A percentile compares a stretch with the other conserved stretches of the same genome.
Evolutionary conservation across 345 rosid species (phyloP).

Genomic region (Camelina neglecta): DNA sequence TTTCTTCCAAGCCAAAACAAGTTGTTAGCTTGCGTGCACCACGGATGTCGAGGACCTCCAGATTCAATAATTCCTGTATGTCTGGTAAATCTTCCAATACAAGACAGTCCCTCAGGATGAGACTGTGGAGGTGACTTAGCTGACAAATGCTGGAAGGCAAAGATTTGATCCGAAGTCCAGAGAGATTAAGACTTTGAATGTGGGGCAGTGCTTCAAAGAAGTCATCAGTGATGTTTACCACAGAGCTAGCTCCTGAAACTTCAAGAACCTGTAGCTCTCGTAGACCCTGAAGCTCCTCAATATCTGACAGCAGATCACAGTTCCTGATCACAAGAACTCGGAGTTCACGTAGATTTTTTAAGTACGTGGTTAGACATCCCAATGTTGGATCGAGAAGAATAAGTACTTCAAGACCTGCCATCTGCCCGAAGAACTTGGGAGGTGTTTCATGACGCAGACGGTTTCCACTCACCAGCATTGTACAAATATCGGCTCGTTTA

Average conservation of each 20-base stretch:
- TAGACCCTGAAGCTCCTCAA: conserved; percentile 28
- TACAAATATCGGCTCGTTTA: neutral
- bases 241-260: conserved; percentile 52
- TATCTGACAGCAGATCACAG: conserved; percentile 38
- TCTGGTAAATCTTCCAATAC: conserved; percentile 43
- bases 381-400: conserved; percentile 47
- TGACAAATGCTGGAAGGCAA: conserved; percentile 41
- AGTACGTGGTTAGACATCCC: no score
- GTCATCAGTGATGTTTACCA: conserved; percentile 35
- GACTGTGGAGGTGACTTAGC: conserved; percentile 41
- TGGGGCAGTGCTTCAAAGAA: conserved; percentile 32
- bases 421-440: conserved; percentile 26
- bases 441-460: conserved; percentile 43
- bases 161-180: conserved; percentile 36
- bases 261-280: conserved; percentile 49
- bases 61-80: conserved; percentile 30
- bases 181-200: conserved; percentile 57
- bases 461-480: conserved; percentile 52
- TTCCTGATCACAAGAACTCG: conserved; percentile 53
- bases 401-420: conserved; percentile 42
- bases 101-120: conserved; percentile 48
- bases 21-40: conserved; percentile 38
- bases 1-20: neutral
- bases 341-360: no score
- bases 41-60: conserved; percentile 57